These are phyloP conservation scores for Macrocybe gigantea DNA, from an alignment of 768 basidiomycete species.

Conservation along the genomic window DNA sequence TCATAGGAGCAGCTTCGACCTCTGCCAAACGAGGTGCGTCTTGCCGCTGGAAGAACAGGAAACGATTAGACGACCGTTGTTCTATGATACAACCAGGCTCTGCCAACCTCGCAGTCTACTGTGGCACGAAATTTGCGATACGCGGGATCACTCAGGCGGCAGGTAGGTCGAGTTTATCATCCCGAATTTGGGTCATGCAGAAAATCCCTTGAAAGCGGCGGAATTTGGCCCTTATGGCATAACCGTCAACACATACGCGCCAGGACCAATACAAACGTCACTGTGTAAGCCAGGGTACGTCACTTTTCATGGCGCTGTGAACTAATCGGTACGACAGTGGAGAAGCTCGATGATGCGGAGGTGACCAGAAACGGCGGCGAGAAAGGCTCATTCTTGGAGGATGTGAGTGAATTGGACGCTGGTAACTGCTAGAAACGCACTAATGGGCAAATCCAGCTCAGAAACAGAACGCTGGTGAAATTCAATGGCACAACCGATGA, in stretches of 20 bases:
- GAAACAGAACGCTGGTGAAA: no score
- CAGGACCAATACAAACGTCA: conserved; percentile 19
- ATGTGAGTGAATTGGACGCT: no score
- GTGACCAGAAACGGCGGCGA: no score
- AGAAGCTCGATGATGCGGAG: no score
- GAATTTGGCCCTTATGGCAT: conserved; percentile 32
- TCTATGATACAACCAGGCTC: not conserved
- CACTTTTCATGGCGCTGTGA: no score
- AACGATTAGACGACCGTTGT: not conserved
- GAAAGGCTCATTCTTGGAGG: no score
- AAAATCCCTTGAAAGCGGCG: conserved; percentile 16
- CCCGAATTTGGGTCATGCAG: not conserved
- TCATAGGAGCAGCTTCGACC: conserved; percentile 40
- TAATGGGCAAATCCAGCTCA: no score
- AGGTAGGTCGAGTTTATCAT: conserved; percentile 18
- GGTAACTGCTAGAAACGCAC: no score
- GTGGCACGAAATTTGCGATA: conserved; percentile 32
- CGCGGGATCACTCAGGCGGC: conserved; percentile 32
- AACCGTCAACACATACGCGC: conserved; percentile 37
- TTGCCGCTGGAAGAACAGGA: not conserved
- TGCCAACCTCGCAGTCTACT: conserved; percentile 17
- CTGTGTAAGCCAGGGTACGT: conserved; percentile 1
- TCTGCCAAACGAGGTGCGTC: conserved; percentile 21
- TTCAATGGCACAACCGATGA: conserved; percentile 14
- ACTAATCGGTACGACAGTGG: no score